phyloP scores from a whole-genome alignment of 768 basidiomycete species.

The Kockovaella imperatae region DNA sequence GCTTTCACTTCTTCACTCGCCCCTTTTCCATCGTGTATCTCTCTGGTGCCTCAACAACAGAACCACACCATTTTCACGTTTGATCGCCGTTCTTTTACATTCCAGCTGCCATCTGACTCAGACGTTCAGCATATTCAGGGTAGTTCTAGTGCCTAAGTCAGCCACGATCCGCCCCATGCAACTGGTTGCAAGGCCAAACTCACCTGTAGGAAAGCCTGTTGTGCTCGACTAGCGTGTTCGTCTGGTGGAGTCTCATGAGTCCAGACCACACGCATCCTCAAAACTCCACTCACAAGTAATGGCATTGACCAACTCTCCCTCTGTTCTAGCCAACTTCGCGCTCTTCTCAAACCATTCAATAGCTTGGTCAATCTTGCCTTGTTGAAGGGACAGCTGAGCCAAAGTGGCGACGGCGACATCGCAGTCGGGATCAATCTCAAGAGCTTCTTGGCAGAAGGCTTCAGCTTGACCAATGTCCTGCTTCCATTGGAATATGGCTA shows the following conservation, averaged over 20 bases:
- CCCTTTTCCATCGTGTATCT: not conserved
- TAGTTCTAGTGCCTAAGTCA: no score
- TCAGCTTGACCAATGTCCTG: slow-evolving; percentile 61
- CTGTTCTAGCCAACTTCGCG: slow-evolving; percentile 77
- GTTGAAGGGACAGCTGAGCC: slow-evolving; percentile 85
- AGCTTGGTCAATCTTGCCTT: slow-evolving; percentile 77
- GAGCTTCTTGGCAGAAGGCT: slow-evolving; percentile 54
- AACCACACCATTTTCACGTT: not conserved
- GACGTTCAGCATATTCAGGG: slow-evolving; percentile 60
- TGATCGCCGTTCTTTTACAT: slow-evolving; percentile 14
- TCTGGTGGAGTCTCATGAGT: slow-evolving; percentile 13
- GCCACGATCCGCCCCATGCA: not conserved
- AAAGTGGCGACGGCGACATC: slow-evolving; percentile 94
- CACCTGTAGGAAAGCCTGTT: slow-evolving; percentile 65
- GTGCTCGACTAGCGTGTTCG: slow-evolving; percentile 67
- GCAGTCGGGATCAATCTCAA: slow-evolving; percentile 81
- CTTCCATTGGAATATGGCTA: slow-evolving; percentile 91
- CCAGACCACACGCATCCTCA: slow-evolving; percentile 64
- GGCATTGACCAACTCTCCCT: slow-evolving; percentile 63
- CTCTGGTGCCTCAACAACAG: not conserved
- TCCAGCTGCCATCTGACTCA: slow-evolving; percentile 43
- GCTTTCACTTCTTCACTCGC: not conserved
- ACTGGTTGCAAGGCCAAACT: not conserved
- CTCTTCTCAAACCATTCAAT: slow-evolving; percentile 78
- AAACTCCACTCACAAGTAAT: slow-evolving; percentile 50